phyloP scores from a whole-genome alignment of 1,284 basidiomycete genomes.

The Rhodotorula mucilaginosa region DNA sequence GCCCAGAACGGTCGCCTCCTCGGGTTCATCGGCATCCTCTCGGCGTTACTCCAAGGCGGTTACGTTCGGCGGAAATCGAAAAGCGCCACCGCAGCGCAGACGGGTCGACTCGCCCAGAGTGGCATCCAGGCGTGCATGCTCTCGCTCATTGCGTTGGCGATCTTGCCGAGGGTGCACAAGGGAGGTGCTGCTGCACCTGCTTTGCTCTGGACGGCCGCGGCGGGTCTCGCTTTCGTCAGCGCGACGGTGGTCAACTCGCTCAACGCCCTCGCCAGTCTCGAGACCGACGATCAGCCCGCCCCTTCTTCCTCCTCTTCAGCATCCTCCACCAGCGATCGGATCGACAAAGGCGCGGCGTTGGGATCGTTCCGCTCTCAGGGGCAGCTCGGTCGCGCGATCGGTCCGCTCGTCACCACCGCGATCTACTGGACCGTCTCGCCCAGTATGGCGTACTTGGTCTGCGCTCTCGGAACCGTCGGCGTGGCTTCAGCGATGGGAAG shows the following conservation, averaged over 20 bases:
- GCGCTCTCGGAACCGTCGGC: constrained; percentile 2
- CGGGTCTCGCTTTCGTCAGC: constrained; percentile 80
- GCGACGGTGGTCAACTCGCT: constrained; percentile 87
- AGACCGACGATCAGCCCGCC: constrained; percentile 60
- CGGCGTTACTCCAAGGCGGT: constrained; percentile 81
- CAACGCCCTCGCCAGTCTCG: constrained; percentile 77
- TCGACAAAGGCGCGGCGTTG: constrained; percentile 78
- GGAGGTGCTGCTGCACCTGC: not conserved
- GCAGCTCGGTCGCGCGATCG: constrained; percentile 82
- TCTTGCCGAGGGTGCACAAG: constrained; percentile 60
- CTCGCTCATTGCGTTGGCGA: constrained; percentile 65
- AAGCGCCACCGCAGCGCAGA: constrained; percentile 67
- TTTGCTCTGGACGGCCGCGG: constrained; percentile 56
- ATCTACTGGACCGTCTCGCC: constrained; percentile 57
- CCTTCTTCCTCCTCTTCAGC: too few species aligned
- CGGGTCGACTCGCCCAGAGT: constrained; percentile 50
- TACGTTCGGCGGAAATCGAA: constrained; percentile 72
- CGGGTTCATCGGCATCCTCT: constrained; percentile 81
- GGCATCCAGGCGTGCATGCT: constrained; percentile 70
- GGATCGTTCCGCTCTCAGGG: constrained; percentile 81
- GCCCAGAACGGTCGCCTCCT: constrained; percentile 77
- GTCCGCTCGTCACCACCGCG: constrained; percentile 71
- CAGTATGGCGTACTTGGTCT: constrained; percentile 16
- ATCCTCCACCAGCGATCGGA: not conserved
- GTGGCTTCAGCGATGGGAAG: constrained; percentile 2